Evolutionary conservation across 345 rosid genomes (phyloP).

Genomic region (Toxicodendron radicans): DNA sequence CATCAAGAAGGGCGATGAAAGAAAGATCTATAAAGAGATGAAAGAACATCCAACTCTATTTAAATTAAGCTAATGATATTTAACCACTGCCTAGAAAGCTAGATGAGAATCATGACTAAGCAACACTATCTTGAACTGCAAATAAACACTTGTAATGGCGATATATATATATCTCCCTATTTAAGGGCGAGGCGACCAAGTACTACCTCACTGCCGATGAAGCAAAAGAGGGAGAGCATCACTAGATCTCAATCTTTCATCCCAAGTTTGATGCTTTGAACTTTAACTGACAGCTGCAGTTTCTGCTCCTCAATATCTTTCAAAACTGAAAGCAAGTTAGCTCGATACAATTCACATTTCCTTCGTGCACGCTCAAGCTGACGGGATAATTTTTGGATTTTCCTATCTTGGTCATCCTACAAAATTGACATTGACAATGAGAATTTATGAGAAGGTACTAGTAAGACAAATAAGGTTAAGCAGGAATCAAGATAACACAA

Average conservation of each 20-base stretch:
- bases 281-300: slow-evolving; percentile 43
- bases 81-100: background rate
- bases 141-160: too few species aligned
- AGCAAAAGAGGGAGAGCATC: background rate
- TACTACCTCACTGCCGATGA: background rate
- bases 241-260: slow-evolving; percentile 32
- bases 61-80: background rate
- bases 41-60: background rate
- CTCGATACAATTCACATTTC: slow-evolving; percentile 49
- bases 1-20: background rate
- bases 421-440: background rate
- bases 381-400: slow-evolving; percentile 38
- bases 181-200: too few species aligned
- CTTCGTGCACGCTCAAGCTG: slow-evolving; percentile 43
- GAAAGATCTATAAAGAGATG: background rate
- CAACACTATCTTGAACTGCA: background rate
- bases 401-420: slow-evolving; percentile 53
- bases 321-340: slow-evolving; percentile 52
- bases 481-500: slow-evolving; percentile 3
- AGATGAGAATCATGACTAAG: background rate
- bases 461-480: background rate
- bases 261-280: slow-evolving; percentile 41
- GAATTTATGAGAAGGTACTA: background rate
- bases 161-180: too few species aligned
- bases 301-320: slow-evolving; percentile 56